Percentiles rank a stretch among this genome's conserved stretches.
Conservation (phyloP, 345 rosid genomes). For the Raphanus sativus region DNA sequence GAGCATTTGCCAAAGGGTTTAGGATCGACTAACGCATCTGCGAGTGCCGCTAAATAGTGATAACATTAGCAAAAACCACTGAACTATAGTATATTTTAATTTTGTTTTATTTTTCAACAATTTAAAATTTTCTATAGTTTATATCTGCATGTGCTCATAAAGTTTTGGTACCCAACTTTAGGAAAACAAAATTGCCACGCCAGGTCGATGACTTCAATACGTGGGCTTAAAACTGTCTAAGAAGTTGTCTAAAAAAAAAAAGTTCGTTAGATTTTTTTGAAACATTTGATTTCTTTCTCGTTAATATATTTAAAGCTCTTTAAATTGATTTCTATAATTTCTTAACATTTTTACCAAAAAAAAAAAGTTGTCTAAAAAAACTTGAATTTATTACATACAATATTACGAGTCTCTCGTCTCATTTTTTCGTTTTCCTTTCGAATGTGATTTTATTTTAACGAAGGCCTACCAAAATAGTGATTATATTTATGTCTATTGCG, state of each 20-base stretch:
- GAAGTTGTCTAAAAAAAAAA: no score
- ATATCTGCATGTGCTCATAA: neutral
- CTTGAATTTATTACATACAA: slow-evolving; percentile 29
- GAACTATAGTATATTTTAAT: neutral
- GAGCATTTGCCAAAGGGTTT: neutral
- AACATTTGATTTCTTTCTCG: no score
- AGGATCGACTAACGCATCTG: no score
- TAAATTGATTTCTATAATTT: no score
- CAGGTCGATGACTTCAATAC: slow-evolving; percentile 30
- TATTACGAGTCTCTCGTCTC: slow-evolving; percentile 28
- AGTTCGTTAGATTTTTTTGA: no score
- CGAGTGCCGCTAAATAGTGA: no score
- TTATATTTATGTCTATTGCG: neutral
- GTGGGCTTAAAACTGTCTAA: slow-evolving; percentile 35
- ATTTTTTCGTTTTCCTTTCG: neutral
- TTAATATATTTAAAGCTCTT: no score
- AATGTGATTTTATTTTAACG: neutral
- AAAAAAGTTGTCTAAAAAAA: no score
- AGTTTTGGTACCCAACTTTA: neutral
- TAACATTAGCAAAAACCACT: neutral
- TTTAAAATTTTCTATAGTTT: neutral
- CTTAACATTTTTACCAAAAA: no score
- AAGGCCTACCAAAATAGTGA: slow-evolving; percentile 15
- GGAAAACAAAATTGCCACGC: slow-evolving; percentile 9
- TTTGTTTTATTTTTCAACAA: neutral